Evolutionary conservation across 768 basidiomycete genomes (phyloP).

Genomic region (Leccinum broughii): DNA sequence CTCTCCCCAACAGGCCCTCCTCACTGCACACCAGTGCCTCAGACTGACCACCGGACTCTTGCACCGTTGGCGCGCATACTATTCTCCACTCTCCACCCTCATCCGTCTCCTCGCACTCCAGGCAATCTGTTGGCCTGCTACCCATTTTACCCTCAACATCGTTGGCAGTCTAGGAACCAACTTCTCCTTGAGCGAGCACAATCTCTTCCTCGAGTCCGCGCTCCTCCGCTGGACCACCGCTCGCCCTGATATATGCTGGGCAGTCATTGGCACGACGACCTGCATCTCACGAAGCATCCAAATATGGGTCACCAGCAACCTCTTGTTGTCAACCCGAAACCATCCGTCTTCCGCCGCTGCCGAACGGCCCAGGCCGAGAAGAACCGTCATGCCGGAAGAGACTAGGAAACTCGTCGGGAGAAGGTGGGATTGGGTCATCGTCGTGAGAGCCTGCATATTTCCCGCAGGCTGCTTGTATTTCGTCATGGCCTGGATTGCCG

Average conservation of each 20-base stretch:
- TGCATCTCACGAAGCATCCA: conserved; percentile 81
- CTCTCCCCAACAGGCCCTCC: conserved; percentile 53
- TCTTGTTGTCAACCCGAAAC: conserved; percentile 36
- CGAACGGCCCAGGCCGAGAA: conserved; percentile 26
- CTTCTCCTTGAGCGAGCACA: not conserved
- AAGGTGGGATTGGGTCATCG: conserved; percentile 80
- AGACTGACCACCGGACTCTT: conserved; percentile 85
- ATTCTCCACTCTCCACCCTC: conserved; percentile 82
- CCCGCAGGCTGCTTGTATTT: conserved; percentile 77
- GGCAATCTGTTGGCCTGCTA: conserved; percentile 96
- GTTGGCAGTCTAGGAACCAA: conserved; percentile 46
- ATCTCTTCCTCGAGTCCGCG: conserved; percentile 26
- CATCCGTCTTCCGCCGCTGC: conserved; percentile 8
- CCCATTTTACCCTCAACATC: conserved; percentile 77
- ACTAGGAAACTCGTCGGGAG: conserved; percentile 44
- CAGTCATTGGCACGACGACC: conserved; percentile 86
- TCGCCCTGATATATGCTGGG: conserved; percentile 87
- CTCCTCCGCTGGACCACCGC: conserved; percentile 45
- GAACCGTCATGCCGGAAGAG: conserved; percentile 17
- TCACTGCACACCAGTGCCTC: conserved; percentile 91
- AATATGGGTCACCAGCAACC: conserved; percentile 95
- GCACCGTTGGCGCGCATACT: conserved; percentile 88
- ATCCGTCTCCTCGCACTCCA: conserved; percentile 91
- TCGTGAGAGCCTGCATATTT: conserved; percentile 65
- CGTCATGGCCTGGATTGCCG: conserved; percentile 72